Evolutionary conservation across 2,329 filamentous ascomycete species (phyloP).

Genomic region (Pseudogymnoascus sp.): DNA sequence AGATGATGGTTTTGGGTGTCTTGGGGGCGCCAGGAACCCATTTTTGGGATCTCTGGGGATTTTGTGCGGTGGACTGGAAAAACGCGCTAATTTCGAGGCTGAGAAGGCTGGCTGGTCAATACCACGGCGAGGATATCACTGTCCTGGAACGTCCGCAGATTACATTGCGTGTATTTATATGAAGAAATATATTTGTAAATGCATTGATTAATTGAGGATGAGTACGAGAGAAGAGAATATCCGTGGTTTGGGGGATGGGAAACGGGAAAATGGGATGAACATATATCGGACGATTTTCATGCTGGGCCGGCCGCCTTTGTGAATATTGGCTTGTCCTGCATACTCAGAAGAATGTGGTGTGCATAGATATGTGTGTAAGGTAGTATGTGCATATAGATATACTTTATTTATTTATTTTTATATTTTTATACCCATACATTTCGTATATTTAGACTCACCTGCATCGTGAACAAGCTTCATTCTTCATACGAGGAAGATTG

Average conservation of each 20-base stretch:
- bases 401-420: neutral
- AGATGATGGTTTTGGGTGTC: neutral
- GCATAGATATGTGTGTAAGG: neutral
- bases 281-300: neutral
- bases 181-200: neutral
- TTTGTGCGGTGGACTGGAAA: neutral
- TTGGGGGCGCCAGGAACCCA: neutral
- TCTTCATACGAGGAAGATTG: neutral
- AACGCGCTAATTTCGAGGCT: slow-evolving; percentile 11
- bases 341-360: neutral
- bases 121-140: neutral
- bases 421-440: neutral
- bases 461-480: neutral
- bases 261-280: neutral
- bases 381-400: neutral
- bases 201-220: neutral
- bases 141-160: neutral
- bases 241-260: neutral
- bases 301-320: neutral
- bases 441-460: slow-evolving; percentile 1
- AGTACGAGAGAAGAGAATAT: neutral
- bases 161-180: neutral
- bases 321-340: slow-evolving; percentile 1
- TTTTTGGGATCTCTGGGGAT: neutral
- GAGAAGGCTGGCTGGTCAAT: neutral